Evolutionary conservation across 2,329 filamentous ascomycete species (phyloP), one percentile per base, ranked within the genome.

Genomic region (Fusarium algeriense): DNA sequence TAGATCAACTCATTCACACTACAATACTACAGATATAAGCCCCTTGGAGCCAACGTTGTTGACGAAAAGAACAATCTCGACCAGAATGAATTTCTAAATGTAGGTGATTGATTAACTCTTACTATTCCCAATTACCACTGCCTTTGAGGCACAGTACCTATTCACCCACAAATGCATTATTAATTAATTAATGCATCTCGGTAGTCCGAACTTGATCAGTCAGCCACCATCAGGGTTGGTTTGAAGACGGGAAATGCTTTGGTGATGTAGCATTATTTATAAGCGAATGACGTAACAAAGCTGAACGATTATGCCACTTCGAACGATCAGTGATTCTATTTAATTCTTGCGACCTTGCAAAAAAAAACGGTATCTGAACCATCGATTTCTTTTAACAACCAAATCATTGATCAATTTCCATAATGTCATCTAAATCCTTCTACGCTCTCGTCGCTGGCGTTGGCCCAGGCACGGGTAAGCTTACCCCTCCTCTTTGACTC

Each of bases 361-460:
- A 44, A 49, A 44, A 30, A 14, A 23, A 23, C 5, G 23, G 23
- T 23, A 23, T 23, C 4, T 23, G 23, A 23, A 23, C 23, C 5
- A 23, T 3, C 13, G 13, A 19, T 38, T 26, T n/a, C 7, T 46
- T 15, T 6, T n/a, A 49, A 28, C 10, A 35, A 23, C 7, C 35
- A 2, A 11, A 6, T 2, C 15, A 12, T 23, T 23, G 4, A 15
- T 15, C 3, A 8, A 34, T 37, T 9, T 40, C 12, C 10, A 58
- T 6, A 17, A 64, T 76, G 74, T 59, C 75, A n/a, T 62, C 75
- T 12, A 68, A 75, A 44, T 66, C 76, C 7, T 86, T 92, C 75
- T 92, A 90, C 79, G 89, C 91, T 54, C 83, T 94, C 66, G 81
- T 94, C 64, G 91, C 91, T 14, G 92, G 92, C 60, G 91, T 90